Base-by-base conservation (phyloP, 2,329 filamentous ascomycete genomes). In the Madurella mycetomatis region DNA sequence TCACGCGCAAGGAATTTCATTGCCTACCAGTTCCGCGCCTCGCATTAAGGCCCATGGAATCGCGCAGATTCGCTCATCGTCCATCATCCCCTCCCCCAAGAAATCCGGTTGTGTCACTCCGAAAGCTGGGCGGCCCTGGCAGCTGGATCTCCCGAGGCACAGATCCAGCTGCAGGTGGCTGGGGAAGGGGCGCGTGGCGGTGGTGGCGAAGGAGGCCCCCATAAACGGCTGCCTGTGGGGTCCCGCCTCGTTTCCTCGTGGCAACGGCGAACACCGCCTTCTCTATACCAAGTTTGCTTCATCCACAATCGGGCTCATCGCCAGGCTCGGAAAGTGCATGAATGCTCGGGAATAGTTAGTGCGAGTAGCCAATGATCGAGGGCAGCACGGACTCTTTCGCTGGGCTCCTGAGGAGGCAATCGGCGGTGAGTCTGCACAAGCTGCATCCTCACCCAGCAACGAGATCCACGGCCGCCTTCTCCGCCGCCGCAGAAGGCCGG, bases 381-480 rank as follows among this genome's bases (percentile, higher is more conserved):
- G 25, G 25, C 25, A 25, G 25, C 25, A 25, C 7, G 25, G 25
- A 25, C 25, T 47, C 47, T 54, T 56, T 54, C 51, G 54, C 19
- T 49, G 49, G n/a, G 31, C 48, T 34, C 41, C 34, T n/a, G n/a
- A 49, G 15, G 41, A 52, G 16, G 37, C 41, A 59, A 59, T 51
- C 44, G 51, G 57, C 57, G 57, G 57, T 59, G 57, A 57, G 32
- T 30, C 31, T 51, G 47, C 47, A 50, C 49, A 37, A 47, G 48
- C 34, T 45, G 8, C n/a, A 25, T 49, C 18, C 37, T 50, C 42
- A 44, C 55, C 55, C 39, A 32, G 55, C 56, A 55, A 58, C 49
- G 39, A 47, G 43, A 44, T 39, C 44, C 42, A 34, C 11, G 41
- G 8, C 40, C 40, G 42, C 37, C 19, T 32, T 11, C 19, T 12